A percentile compares a stretch with the other conserved stretches of the same genome.
Evolutionary conservation across 768 basidiomycete genomes (phyloP).

Genomic region (Leccinum barrowsii): DNA sequence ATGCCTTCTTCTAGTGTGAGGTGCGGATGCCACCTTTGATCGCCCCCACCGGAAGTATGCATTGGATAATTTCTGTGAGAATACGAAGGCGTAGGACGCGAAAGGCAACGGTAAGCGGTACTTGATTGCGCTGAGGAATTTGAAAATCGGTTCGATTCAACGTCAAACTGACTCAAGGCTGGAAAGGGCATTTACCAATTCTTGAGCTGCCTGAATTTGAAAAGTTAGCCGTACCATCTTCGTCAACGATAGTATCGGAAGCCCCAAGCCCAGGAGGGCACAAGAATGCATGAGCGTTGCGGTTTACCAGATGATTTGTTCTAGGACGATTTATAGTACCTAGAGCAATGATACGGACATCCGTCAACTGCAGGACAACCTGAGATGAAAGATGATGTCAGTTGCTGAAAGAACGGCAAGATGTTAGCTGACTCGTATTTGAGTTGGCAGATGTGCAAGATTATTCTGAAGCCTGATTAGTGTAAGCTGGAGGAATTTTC

Average conservation of each 20-base stretch:
- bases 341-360: conserved; percentile 69
- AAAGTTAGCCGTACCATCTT: not conserved
- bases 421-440: conserved; percentile 50
- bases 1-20: conserved; percentile 55
- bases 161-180: not conserved
- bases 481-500: conserved; percentile 3
- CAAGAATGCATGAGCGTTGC: conserved; percentile 64
- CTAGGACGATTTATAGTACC: conserved; percentile 61
- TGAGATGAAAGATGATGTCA: conserved; percentile 25
- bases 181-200: conserved; percentile 2
- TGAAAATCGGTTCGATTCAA: not conserved
- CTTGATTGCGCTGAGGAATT: conserved; percentile 3
- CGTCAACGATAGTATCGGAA: conserved; percentile 11
- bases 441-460: conserved; percentile 62
- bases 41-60: conserved; percentile 65
- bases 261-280: conserved; percentile 63
- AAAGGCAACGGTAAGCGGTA: conserved; percentile 41
- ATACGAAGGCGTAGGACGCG: conserved; percentile 53
- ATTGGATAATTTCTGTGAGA: conserved; percentile 67
- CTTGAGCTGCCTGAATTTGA: conserved; percentile 5
- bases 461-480: conserved; percentile 63
- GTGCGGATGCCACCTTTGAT: conserved; percentile 58
- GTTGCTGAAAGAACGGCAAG: conserved; percentile 3
- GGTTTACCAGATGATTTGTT: conserved; percentile 55
- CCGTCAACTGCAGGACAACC: conserved; percentile 67